Evolutionary conservation across 768 basidiomycete species (phyloP).

Genomic region (Suillus spraguei): DNA sequence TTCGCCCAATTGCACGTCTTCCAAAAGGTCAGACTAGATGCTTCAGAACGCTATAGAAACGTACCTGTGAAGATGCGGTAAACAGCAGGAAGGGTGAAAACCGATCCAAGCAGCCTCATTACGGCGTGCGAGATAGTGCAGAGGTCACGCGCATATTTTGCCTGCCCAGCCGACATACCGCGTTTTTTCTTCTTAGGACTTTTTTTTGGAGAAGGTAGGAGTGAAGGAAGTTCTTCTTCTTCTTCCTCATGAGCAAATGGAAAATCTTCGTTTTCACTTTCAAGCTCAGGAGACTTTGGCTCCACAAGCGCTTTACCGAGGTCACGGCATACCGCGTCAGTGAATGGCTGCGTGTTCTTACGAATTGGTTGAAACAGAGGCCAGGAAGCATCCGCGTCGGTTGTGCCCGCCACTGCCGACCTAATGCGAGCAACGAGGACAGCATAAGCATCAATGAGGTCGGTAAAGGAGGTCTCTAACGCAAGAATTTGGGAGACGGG

Average conservation of each 20-base stretch:
- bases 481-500: slow-evolving; percentile 65
- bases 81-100: slow-evolving; percentile 63
- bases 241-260: slow-evolving; percentile 24
- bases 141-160: slow-evolving; percentile 78
- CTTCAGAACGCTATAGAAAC: slow-evolving; percentile 20
- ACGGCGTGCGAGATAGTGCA: slow-evolving; percentile 74
- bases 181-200: slow-evolving; percentile 66
- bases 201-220: slow-evolving; percentile 68
- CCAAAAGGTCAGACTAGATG: slow-evolving; percentile 15
- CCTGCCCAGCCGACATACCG: slow-evolving; percentile 78
- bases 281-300: slow-evolving; percentile 39
- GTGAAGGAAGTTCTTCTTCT: slow-evolving; percentile 25
- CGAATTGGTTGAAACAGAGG: slow-evolving; percentile 74
- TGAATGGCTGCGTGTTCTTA: slow-evolving; percentile 52
- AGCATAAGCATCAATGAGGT: slow-evolving; percentile 76
- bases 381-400: slow-evolving; percentile 64
- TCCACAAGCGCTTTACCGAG: slow-evolving; percentile 65
- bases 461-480: slow-evolving; percentile 46
- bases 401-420: slow-evolving; percentile 39
- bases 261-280: slow-evolving; percentile 22
- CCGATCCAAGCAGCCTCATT: slow-evolving; percentile 61
- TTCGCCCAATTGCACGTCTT: slow-evolving; percentile 59
- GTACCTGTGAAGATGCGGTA: slow-evolving; percentile 64
- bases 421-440: slow-evolving; percentile 68
- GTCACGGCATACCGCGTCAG: slow-evolving; percentile 66